Conservation (phyloP, 2,329 filamentous ascomycete species). For the Alternaria solani region DNA sequence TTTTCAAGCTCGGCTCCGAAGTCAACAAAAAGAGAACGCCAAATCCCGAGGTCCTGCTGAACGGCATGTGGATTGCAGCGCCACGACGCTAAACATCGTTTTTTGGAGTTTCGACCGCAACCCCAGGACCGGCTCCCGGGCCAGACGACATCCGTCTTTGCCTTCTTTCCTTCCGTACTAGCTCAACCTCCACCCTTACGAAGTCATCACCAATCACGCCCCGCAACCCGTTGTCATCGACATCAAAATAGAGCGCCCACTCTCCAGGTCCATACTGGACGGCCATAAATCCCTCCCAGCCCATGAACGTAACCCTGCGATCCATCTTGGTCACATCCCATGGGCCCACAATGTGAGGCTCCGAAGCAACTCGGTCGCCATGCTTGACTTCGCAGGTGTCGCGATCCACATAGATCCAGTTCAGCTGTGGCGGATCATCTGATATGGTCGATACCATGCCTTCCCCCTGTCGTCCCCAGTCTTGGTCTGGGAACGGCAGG, state of each 20-base stretch:
- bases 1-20: neutral
- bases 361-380: slow-evolving; percentile 29
- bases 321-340: slow-evolving; percentile 38
- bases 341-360: slow-evolving; percentile 34
- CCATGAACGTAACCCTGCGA: slow-evolving; percentile 29
- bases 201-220: slow-evolving; percentile 20
- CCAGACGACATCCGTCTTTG: neutral
- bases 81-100: neutral
- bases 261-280: slow-evolving; percentile 32
- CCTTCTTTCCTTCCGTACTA: slow-evolving; percentile 27
- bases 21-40: neutral
- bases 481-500: slow-evolving; percentile 62
- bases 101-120: neutral
- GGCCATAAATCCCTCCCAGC: slow-evolving; percentile 42
- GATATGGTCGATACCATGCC: slow-evolving; percentile 62
- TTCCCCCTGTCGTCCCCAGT: slow-evolving; percentile 47
- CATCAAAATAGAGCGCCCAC: slow-evolving; percentile 54
- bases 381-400: slow-evolving; percentile 40
- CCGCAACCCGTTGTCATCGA: slow-evolving; percentile 44
- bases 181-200: slow-evolving; percentile 21
- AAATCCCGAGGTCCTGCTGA: neutral
- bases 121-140: neutral
- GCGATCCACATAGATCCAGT: slow-evolving; percentile 41
- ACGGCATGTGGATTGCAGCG: neutral
- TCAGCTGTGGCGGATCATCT: slow-evolving; percentile 46